A percentile compares a stretch with the other conserved stretches of the same genome.
These are phyloP conservation scores for Jasminum sambac DNA, from an alignment of 257 asterid species.

Conservation along the genomic window DNA sequence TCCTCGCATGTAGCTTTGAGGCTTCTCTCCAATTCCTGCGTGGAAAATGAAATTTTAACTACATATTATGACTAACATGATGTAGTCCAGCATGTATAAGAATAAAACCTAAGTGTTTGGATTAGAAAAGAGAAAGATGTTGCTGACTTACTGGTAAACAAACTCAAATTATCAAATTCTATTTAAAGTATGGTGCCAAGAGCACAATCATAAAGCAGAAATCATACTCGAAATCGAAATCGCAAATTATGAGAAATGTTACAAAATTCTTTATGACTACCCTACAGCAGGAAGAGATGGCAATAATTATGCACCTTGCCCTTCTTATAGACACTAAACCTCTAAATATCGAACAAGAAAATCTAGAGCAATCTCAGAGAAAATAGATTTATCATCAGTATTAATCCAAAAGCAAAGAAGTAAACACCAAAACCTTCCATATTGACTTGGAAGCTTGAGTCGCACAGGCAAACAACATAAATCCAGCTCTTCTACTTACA, in stretches of 20 bases:
- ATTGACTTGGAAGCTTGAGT: slow-evolving; percentile 2
- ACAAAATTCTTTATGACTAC: neutral
- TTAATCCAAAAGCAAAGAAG: slow-evolving; percentile 1
- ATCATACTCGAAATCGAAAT: neutral
- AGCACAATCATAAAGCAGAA: neutral
- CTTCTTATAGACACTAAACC: neutral
- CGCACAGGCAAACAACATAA: slow-evolving; percentile 24
- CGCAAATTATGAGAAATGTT: slow-evolving; percentile 1
- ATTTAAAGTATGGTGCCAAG: neutral
- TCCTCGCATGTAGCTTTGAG: slow-evolving; percentile 96
- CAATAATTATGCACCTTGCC: neutral
- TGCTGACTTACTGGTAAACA: slow-evolving; percentile 3
- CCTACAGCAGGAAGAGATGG: neutral
- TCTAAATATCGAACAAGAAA: neutral
- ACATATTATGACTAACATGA: slow-evolving; percentile 10
- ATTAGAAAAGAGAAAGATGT: slow-evolving; percentile 21
- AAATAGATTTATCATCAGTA: neutral
- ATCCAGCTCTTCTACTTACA: neutral
- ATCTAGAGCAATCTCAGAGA: neutral
- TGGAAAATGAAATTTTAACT: slow-evolving; percentile 24
- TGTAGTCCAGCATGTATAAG: slow-evolving; percentile 4
- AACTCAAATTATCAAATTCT: slow-evolving; percentile 1
- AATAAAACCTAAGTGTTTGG: slow-evolving; percentile 2
- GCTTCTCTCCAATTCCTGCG: slow-evolving; percentile 96
- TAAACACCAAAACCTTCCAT: neutral